Base-by-base conservation (phyloP, 805 yeast species). In the Candida lessepsii region DNA sequence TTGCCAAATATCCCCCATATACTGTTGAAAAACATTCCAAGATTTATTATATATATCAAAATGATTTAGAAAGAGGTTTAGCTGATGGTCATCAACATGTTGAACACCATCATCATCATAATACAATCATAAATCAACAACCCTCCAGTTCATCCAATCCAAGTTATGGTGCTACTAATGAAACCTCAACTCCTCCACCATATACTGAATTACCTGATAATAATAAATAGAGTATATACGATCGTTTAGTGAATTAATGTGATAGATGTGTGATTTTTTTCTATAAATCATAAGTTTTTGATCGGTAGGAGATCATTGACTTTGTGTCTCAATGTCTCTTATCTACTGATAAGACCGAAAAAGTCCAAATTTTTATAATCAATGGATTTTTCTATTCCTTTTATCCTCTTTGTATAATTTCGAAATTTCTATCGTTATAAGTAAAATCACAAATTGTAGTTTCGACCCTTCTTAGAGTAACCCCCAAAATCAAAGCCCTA, bases 1-100 rank as follows among this genome's bases (percentile, higher is more conserved):
- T 75, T 27, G 73, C 75, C 41, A 67, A 67, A 44, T 68, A 69
- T 47, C 75, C 73, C 5, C 73, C 73, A 3, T 63, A 64, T 46
- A 37, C 55, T 8, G 41, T 39, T 4, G 44, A 52, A 25, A 44
- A 47, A 26, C 61, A 57, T 30, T 46, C 59, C 39, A 58, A 56
- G 44, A 56, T 65, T 7, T 66, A 63, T 51, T 65, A 65, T 42
- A 51, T 68, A 3, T 59, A 64, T 45, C 45, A 61, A 15, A 46
- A 51, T 27, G 73, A 69, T 44, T 51, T 69, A 35, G 75, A 69
- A 46, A 37, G 29, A 17, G 47, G 47, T 9, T 39, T 31, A 13
- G 55, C 48, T 19, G 48, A 19, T 16, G 19, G 52, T 44, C 56
- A 55, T 37, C 52, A 54, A 46, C 41, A 49, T 8, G 24, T 26